Percentiles rank a stretch among this genome's conserved stretches.
Evolutionary conservation across 2,329 filamentous ascomycete species (phyloP).

Genomic region (Annulohypoxylon truncatum): DNA sequence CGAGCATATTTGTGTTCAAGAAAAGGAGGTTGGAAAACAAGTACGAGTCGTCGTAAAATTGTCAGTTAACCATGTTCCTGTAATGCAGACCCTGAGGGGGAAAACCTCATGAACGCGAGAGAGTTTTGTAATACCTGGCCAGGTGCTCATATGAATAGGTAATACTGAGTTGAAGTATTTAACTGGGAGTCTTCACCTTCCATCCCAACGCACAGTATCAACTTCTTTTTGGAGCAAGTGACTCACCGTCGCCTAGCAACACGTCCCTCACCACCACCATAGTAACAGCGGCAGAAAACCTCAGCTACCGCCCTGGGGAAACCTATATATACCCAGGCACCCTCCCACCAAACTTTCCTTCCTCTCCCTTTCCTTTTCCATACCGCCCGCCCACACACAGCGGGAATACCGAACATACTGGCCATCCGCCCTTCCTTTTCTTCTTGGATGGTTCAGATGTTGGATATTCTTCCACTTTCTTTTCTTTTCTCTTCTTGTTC

Average conservation of each 20-base stretch:
- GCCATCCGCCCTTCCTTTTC: background rate
- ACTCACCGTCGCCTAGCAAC: too few relatives aligned
- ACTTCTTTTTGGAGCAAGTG: background rate
- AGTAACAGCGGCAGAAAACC: background rate
- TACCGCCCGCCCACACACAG: background rate
- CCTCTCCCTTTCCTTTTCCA: background rate
- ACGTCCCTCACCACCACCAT: background rate
- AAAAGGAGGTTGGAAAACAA: too few relatives aligned
- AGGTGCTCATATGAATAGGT: too few relatives aligned
- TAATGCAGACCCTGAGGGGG: too few relatives aligned
- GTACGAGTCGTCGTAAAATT: too few relatives aligned
- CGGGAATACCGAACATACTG: background rate
- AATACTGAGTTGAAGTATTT: too few relatives aligned
- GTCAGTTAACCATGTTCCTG: too few relatives aligned
- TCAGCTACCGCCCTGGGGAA: background rate
- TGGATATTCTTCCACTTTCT: background rate
- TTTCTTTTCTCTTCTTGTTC: background rate
- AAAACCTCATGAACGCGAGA: too few relatives aligned
- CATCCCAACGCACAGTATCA: too few relatives aligned
- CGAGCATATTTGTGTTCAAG: too few relatives aligned
- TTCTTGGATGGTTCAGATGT: background rate
- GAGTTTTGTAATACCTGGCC: too few relatives aligned
- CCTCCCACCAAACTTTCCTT: background rate
- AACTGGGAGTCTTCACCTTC: too few relatives aligned
- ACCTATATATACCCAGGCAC: background rate